These are phyloP conservation scores for Trichoderma reesei DNA, from an alignment of 495 filamentous ascomycete species.

Conservation along the genomic window DNA sequence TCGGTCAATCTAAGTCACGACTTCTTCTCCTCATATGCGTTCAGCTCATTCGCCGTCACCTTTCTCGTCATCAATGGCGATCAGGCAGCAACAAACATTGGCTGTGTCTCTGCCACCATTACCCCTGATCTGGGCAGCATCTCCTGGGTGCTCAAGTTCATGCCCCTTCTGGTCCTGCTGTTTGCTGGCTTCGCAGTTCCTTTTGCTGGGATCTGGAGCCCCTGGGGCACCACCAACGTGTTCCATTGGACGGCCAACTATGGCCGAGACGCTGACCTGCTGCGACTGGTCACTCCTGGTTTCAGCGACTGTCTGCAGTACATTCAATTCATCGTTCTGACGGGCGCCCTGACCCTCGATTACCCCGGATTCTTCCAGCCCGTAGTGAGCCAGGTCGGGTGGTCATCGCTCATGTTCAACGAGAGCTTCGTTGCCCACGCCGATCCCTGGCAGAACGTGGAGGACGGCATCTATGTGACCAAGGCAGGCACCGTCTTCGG, in stretches of 20 bases:
- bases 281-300: conserved; percentile 87
- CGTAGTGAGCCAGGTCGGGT: conserved; percentile 72
- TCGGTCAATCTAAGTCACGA: conserved; percentile 68
- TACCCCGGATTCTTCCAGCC: conserved; percentile 96
- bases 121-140: conserved; percentile 67
- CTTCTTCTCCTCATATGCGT: conserved; percentile 72
- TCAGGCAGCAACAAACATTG: conserved; percentile 46
- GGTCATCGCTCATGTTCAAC: conserved; percentile 90
- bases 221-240: conserved; percentile 82
- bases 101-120: conserved; percentile 68
- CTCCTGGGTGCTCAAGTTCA: conserved; percentile 58
- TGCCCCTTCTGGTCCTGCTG: conserved; percentile 69
- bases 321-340: conserved; percentile 84
- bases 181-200: conserved; percentile 73
- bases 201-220: conserved; percentile 76
- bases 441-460: conserved; percentile 49
- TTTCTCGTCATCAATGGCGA: conserved; percentile 70
- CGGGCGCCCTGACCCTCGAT: conserved; percentile 71
- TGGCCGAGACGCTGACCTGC: conserved; percentile 82
- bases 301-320: conserved; percentile 98
- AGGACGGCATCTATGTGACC: conserved; percentile 75
- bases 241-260: conserved; percentile 96
- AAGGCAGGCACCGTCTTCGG: conserved; percentile 54
- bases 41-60: conserved; percentile 65
- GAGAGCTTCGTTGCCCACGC: conserved; percentile 69